Evolutionary conservation across 331 rosid genomes (phyloP).

Genomic region (Acacia pycnantha): DNA sequence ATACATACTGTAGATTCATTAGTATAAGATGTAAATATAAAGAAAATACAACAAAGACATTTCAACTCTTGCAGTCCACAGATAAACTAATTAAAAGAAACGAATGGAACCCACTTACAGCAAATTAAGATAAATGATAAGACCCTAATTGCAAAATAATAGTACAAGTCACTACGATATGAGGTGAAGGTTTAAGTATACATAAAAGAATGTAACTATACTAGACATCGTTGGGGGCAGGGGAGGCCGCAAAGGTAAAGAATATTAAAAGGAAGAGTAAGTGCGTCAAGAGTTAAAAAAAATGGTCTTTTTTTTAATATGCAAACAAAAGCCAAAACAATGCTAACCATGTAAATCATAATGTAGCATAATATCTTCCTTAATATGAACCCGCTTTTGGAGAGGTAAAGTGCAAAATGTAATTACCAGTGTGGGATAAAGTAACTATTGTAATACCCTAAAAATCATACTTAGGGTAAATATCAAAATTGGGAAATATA

Average conservation of each 20-base stretch:
- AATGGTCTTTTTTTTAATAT: neutral
- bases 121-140: neutral
- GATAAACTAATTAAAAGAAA: neutral
- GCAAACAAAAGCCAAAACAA: no score
- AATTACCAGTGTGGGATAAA: neutral
- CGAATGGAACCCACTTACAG: neutral
- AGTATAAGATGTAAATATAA: neutral
- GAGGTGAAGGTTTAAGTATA: neutral
- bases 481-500: no score
- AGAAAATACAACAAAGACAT: constrained; percentile 9
- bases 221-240: neutral
- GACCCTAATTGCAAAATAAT: neutral
- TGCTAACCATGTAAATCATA: neutral
- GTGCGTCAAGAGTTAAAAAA: neutral
- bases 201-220: neutral
- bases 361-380: constrained; percentile 1
- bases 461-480: no score
- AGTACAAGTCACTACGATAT: neutral
- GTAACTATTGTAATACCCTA: no score
- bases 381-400: neutral
- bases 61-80: constrained; percentile 3
- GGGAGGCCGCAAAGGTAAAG: neutral
- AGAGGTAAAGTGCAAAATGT: neutral
- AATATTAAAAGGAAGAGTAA: neutral
- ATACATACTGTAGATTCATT: neutral